phyloP scores from a whole-genome alignment of 345 rosid species.

The Eutrema heterophyllum region DNA sequence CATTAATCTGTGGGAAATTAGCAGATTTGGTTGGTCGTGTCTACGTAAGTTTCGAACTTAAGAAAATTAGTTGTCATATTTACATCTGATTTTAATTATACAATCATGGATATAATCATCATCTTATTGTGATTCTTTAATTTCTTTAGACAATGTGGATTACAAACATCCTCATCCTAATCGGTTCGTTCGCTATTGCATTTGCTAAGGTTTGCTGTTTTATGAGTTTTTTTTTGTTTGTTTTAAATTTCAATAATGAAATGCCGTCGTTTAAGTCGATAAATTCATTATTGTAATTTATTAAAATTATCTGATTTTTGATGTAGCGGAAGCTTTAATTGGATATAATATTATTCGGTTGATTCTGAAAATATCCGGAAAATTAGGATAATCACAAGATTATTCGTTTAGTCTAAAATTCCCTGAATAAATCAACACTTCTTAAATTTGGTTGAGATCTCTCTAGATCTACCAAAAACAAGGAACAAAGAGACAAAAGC shows the following conservation, averaged over 20 bases:
- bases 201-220: conserved; percentile 43
- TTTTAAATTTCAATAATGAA: neutral
- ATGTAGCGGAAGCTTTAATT: no score
- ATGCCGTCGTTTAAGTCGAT: neutral
- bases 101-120: neutral
- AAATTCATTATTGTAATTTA: neutral
- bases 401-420: no score
- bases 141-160: conserved; percentile 44
- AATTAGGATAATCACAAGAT: no score
- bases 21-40: conserved; percentile 48
- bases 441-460: no score
- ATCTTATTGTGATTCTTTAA: neutral
- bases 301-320: neutral
- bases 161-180: conserved; percentile 30
- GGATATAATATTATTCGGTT: no score
- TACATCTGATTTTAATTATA: neutral
- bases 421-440: no score
- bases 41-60: conserved; percentile 22
- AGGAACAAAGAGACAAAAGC: no score
- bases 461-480: no score
- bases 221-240: neutral
- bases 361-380: no score
- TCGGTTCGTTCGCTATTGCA: conserved; percentile 50
- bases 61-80: neutral
- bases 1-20: conserved; percentile 40